phyloP scores from a whole-genome alignment of 768 basidiomycete genomes.

The Hygrophorus pudorinus region DNA sequence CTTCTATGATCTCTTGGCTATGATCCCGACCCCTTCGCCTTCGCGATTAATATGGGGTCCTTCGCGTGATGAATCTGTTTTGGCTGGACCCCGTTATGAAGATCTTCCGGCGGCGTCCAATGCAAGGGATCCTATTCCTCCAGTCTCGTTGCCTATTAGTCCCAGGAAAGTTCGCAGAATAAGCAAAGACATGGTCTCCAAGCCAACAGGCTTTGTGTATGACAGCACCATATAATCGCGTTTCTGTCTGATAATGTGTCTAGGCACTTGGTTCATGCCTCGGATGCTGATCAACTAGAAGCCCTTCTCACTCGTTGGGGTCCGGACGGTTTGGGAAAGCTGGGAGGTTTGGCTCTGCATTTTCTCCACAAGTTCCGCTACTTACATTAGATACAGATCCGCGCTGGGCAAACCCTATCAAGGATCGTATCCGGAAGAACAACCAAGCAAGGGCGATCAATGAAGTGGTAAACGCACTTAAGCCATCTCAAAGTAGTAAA shows the following conservation, averaged over 20 bases:
- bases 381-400: conserved; percentile 48
- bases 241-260: conserved; percentile 15
- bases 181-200: conserved; percentile 85
- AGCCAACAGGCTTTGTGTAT: conserved; percentile 76
- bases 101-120: conserved; percentile 29
- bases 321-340: conserved; percentile 79
- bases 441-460: conserved; percentile 68
- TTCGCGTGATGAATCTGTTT: conserved; percentile 29
- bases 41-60: conserved; percentile 55
- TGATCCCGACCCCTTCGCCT: conserved; percentile 65
- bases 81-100: conserved; percentile 66
- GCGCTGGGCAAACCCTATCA: conserved; percentile 83
- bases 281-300: conserved; percentile 82
- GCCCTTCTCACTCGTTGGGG: conserved; percentile 84
- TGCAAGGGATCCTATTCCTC: conserved; percentile 19
- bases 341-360: conserved; percentile 53
- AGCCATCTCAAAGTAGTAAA: conserved; percentile 39
- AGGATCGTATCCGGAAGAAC: conserved; percentile 56
- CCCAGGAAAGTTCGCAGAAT: conserved; percentile 52
- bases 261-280: conserved; percentile 87
- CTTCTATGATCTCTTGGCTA: conserved; percentile 78
- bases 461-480: conserved; percentile 63
- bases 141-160: conserved; percentile 12
- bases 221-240: conserved; percentile 16
- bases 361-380: conserved; percentile 14